These are phyloP conservation scores for Musa acuminata DNA, from an alignment of 176 grass and related monocot genomes.

Conservation along the genomic window DNA sequence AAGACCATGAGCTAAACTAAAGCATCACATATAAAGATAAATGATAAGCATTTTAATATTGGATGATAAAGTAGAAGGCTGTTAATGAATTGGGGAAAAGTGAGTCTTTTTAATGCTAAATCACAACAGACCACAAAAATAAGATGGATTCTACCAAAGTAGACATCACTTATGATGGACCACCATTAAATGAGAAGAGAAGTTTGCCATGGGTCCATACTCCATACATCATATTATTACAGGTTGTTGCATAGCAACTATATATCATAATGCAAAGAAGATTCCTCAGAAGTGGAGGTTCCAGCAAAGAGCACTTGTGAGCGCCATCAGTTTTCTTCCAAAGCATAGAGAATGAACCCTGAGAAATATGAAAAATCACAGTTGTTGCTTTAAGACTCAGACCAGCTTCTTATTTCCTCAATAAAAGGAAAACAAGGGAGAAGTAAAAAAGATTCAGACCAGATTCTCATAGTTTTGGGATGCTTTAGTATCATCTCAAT, in stretches of 20 bases:
- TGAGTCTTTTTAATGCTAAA: conserved; percentile 4
- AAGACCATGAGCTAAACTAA: not conserved
- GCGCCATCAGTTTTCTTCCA: not conserved
- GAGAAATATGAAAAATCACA: not conserved
- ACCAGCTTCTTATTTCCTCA: not conserved
- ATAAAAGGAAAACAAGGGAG: not conserved
- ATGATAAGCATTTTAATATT: not conserved
- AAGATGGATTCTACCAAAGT: not conserved
- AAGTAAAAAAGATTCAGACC: not conserved
- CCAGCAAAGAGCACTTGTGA: not conserved
- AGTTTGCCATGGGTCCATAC: not conserved
- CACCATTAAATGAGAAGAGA: not conserved
- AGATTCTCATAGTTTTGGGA: too few species aligned
- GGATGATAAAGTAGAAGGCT: not conserved
- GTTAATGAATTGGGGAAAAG: not conserved
- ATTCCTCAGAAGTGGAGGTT: not conserved
- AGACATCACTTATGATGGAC: not conserved
- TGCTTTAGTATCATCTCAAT: too few species aligned
- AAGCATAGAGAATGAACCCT: not conserved
- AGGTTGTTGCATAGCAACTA: not conserved
- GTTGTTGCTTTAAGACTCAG: not conserved
- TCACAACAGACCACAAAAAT: not conserved
- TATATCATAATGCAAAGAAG: not conserved
- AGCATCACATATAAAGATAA: not conserved
- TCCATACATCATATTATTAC: not conserved